phyloP scores from a whole-genome alignment of 73 alveolate genomes.

The Stentor roeselii region DNA sequence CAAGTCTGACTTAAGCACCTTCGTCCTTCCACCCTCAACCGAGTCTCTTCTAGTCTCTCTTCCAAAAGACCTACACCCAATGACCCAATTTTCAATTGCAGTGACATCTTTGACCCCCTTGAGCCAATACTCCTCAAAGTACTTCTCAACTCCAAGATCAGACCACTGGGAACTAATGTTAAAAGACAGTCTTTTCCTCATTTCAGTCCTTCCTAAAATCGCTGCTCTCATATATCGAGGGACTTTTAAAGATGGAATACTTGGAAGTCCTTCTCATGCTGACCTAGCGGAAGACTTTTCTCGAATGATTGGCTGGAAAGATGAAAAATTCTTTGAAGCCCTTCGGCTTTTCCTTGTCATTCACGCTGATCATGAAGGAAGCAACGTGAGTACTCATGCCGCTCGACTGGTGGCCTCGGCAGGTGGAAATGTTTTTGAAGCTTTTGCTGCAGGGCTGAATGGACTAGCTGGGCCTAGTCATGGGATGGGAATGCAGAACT shows the following conservation, averaged over 20 bases:
- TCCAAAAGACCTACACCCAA: constrained; percentile 75
- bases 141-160: constrained; percentile 54
- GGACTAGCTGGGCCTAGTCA: constrained; percentile 96
- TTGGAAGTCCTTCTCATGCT: constrained; percentile 31
- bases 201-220: constrained; percentile 76
- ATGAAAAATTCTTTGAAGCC: constrained; percentile 57
- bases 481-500: constrained; percentile 90
- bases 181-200: constrained; percentile 72
- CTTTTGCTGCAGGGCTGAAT: constrained; percentile 80
- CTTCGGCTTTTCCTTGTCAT: constrained; percentile 70
- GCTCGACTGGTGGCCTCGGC: constrained; percentile 86
- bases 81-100: constrained; percentile 80
- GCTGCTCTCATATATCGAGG: constrained; percentile 79
- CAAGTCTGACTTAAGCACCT: background rate
- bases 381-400: constrained; percentile 90
- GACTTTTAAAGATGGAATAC: constrained; percentile 58
- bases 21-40: background rate
- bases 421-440: constrained; percentile 77
- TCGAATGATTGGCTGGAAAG: constrained; percentile 66
- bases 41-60: constrained; percentile 25
- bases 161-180: constrained; percentile 75
- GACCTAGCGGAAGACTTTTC: constrained; percentile 73
- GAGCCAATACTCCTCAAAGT: constrained; percentile 63
- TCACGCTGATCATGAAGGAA: constrained; percentile 87
- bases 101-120: constrained; percentile 50